Base-by-base conservation (phyloP, 192 early-diverging fungal species). In the Gamsiella multidivaricata region DNA sequence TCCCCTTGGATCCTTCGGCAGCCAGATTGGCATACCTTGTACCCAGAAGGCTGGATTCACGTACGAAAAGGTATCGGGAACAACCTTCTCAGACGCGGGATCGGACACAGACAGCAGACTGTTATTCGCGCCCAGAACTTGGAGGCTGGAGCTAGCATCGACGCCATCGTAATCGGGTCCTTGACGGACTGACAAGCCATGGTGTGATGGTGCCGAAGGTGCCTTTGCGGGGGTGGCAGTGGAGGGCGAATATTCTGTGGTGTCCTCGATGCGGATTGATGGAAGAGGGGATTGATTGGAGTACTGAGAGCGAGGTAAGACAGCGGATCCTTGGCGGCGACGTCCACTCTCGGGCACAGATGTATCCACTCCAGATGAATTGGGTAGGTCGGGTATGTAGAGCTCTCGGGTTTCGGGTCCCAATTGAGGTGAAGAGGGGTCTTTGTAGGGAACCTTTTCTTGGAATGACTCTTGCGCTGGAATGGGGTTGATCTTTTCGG, bases 11-110 rank as follows among this genome's bases (percentile, higher is more conserved):
- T 73, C 70, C 26, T 51, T 56, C 0, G 70, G 70, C 10, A 73
- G n/a, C 70, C 70, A 73, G 11, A 73, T 20, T 1, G 70, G 70
- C 3, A 45, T 46, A 1, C 36, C 9, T 36, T 65, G 59, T 9
- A 12, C 41, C 56, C 62, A 65, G 3, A 73, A 31, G 7, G 54
- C 62, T 4, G 70, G 70, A 55, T 73, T 73, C 39, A 65, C 70
- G 34, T 45, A 73, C 22, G 62, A 28, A n/a, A 52, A 43, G 25
- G 32, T 22, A 2, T 73, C 62, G 3, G 70, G 50, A 14, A 65
- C 62, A 1, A 41, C 36, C 31, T n/a, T 65, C 23, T 60, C 70
- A 17, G 34, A 39, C 11, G 22, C 50, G 8, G 34, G 57, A 42
- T 45, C 29, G 2, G 55, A 50, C 18, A 47, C 10, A 6, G 67